These are phyloP conservation scores for Santalum album DNA, from an alignment of 164 flowering plant species.

Conservation along the genomic window DNA sequence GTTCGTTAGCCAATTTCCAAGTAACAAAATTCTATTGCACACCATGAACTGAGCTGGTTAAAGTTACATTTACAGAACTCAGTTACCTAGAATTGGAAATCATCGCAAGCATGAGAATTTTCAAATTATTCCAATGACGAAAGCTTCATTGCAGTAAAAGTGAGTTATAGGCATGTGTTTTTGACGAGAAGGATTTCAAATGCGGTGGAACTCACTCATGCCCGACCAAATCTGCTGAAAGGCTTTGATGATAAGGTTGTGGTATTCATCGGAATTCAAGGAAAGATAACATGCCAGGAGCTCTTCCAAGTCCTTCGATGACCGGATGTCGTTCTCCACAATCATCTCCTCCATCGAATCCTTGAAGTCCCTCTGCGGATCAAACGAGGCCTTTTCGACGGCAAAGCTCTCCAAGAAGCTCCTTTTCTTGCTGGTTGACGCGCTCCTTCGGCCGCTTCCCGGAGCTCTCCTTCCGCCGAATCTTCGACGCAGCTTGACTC, in stretches of 20 bases:
- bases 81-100: too few relatives aligned
- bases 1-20: too few relatives aligned
- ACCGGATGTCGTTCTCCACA: background rate
- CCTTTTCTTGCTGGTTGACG: background rate
- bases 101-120: too few relatives aligned
- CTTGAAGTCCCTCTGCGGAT: background rate
- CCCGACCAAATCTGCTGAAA: background rate
- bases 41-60: too few relatives aligned
- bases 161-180: too few relatives aligned
- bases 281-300: background rate
- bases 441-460: background rate
- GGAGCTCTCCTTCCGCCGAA: background rate
- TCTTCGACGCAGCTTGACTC: background rate
- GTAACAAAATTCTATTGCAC: too few relatives aligned
- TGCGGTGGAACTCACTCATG: background rate
- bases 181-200: too few relatives aligned
- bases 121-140: too few relatives aligned
- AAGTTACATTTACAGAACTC: too few relatives aligned
- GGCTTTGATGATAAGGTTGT: background rate
- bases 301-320: constrained; percentile 1
- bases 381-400: background rate
- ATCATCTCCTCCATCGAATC: constrained; percentile 2
- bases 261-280: background rate
- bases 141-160: too few relatives aligned
- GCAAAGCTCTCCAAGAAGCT: background rate